Percentiles rank a stretch among this genome's conserved stretches.
Conservation (phyloP, 192 early-diverging fungal species). For the Lobosporangium transversale region DNA sequence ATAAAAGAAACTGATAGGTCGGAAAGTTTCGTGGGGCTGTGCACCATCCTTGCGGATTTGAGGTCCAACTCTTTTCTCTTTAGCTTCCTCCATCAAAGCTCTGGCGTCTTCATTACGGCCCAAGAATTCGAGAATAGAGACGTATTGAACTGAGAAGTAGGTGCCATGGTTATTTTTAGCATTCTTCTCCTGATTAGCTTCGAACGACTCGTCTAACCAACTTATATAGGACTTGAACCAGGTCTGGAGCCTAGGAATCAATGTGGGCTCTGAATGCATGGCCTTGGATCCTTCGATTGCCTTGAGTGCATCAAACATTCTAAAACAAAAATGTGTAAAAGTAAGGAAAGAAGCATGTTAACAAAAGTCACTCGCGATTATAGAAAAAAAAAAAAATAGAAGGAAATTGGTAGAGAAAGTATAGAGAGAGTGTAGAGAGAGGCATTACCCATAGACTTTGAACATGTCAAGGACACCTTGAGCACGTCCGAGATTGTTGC, state of each 20-base stretch:
- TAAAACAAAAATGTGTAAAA: constrained; percentile 7
- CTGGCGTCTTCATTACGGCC: constrained; percentile 49
- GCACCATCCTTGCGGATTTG: constrained; percentile 57
- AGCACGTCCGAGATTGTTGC: constrained; percentile 41
- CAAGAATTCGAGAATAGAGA: constrained; percentile 60
- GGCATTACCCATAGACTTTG: constrained; percentile 49
- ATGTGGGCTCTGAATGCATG: constrained; percentile 26
- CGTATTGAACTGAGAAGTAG: constrained; percentile 61
- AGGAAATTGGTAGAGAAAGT: no score
- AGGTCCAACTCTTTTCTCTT: constrained; percentile 42
- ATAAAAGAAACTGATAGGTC: constrained; percentile 61
- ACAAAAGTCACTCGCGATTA: neutral
- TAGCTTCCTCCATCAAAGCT: constrained; percentile 20
- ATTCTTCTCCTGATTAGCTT: constrained; percentile 44
- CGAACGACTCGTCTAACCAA: constrained; percentile 42
- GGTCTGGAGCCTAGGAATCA: constrained; percentile 37
- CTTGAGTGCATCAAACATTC: constrained; percentile 55
- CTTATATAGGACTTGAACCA: constrained; percentile 53
- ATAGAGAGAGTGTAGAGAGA: no score
- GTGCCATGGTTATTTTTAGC: constrained; percentile 66
- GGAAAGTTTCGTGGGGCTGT: constrained; percentile 57
- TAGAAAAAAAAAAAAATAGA: constrained; percentile 1
- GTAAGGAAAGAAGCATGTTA: neutral
- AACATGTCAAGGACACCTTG: constrained; percentile 60
- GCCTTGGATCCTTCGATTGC: constrained; percentile 38